phyloP scores from a whole-genome alignment of 2,329 filamentous ascomycete species.

The Colletotrichum acutatum region DNA sequence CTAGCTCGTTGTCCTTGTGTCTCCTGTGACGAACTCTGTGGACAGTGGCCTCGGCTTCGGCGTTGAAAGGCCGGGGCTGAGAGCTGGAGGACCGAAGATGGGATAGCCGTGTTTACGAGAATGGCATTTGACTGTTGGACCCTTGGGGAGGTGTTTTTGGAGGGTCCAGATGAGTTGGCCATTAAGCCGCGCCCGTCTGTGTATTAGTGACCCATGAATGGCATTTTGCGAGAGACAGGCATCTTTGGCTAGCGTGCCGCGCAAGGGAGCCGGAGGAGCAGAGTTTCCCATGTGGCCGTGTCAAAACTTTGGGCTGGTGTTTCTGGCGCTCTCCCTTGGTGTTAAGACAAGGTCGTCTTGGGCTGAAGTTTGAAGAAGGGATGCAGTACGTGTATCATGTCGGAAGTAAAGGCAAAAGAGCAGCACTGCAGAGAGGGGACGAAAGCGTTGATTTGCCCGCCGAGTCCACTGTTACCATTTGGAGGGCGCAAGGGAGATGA shows the following conservation, averaged over 20 bases:
- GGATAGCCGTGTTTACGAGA: slow-evolving; percentile 23
- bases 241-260: neutral
- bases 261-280: slow-evolving; percentile 2
- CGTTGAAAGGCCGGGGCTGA: neutral
- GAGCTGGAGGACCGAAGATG: slow-evolving; percentile 12
- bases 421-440: neutral
- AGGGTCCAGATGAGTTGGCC: neutral
- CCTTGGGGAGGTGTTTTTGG: slow-evolving; percentile 1
- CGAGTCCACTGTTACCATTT: neutral
- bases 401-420: slow-evolving; percentile 9
- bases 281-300: slow-evolving; percentile 27
- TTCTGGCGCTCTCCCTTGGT: slow-evolving; percentile 26
- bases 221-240: slow-evolving; percentile 1
- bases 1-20: neutral
- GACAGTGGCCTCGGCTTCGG: slow-evolving; percentile 6
- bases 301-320: slow-evolving; percentile 20
- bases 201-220: neutral
- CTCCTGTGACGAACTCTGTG: neutral
- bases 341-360: neutral
- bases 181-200: neutral
- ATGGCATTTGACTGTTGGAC: slow-evolving; percentile 26
- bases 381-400: neutral
- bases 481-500: neutral
- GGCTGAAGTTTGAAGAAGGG: neutral
- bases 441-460: neutral